Conservation (phyloP, 768 basidiomycete species). For the Boletus bicolor region DNA sequence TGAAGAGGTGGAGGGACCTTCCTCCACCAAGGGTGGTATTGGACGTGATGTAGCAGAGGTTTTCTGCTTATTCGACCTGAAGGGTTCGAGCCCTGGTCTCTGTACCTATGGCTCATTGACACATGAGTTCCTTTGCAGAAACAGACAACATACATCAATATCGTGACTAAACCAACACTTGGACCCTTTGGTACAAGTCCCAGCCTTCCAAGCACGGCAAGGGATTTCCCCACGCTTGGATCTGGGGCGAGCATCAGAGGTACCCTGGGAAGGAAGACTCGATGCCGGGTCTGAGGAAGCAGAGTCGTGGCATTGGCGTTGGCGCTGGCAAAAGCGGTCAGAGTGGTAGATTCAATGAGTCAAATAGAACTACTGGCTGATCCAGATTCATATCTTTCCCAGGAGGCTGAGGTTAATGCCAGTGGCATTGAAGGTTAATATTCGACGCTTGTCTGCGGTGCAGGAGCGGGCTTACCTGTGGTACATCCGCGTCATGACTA, state of each 20-base stretch:
- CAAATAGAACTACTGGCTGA: background rate
- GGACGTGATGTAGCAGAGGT: background rate
- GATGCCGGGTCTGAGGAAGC: background rate
- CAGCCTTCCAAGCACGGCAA: constrained; percentile 36
- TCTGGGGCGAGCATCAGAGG: constrained; percentile 19
- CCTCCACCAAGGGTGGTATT: background rate
- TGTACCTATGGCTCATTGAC: background rate
- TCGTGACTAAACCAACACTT: constrained; percentile 37
- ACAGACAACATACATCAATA: constrained; percentile 25
- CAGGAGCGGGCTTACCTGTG: constrained; percentile 1
- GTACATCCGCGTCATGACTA: constrained; percentile 12
- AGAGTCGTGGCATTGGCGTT: background rate
- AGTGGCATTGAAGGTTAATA: background rate
- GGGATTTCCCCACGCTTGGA: constrained; percentile 20
- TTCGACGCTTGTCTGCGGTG: background rate
- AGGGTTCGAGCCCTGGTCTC: constrained; percentile 1
- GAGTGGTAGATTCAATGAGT: background rate
- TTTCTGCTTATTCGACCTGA: background rate
- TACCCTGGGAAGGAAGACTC: background rate
- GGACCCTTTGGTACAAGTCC: constrained; percentile 36
- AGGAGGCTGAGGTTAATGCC: background rate
- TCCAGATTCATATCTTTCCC: background rate
- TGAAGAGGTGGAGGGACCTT: background rate
- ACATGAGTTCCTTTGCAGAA: background rate
- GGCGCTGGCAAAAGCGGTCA: background rate